Evolutionary conservation across 345 rosid genomes (phyloP), one percentile per base, ranked within the genome.

Genomic region (Populus nigra): DNA sequence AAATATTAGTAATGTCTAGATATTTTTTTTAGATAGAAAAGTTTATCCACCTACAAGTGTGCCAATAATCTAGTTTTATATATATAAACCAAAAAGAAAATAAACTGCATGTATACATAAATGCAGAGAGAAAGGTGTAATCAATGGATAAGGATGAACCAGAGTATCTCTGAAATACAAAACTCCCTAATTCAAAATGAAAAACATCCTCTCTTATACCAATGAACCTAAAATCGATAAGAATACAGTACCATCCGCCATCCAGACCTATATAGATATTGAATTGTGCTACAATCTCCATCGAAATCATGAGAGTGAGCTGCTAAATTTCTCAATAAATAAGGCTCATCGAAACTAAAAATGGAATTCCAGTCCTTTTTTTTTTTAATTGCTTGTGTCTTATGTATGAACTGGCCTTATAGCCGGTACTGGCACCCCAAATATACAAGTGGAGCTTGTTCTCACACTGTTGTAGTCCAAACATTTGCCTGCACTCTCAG

Each of bases 321-420:
- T 22, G 5, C 39, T 25, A 5, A 62, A 73, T 63, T 49, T 31
- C 33, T 31, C 15, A 17, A 41, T 25, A 62, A 38, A 38, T 33
- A 31, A 25, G 36, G 25, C 45, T 15, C 50, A 15, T 11, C 38
- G 3, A 18, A 74, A 63, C 33, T 39, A 22, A 39, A 23, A 13
- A 23, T 1, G 16, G 33, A 12, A 22, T 49, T 69, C 55, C 25
- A 41, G 23, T 68, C 31, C 33, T 36, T 1, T 36, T 29, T 2
- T 27, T 36, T 17, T 50, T 17, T 72, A 5, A 12, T 13, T 11
- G 17, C 0, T 8, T 11, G n/a, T 7, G n/a, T 11, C n/a, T 27
- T 79, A 85, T 66, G 77, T 76, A 13, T 78, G 86, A 63, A 88
- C 79, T 6, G 90, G 86, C 76, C 86, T 85, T 33, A 80, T 29